A percentile compares a stretch with the other conserved stretches of the same genome.
Conservation (phyloP, 441 rosid genomes). For the Adansonia grandidieri region DNA sequence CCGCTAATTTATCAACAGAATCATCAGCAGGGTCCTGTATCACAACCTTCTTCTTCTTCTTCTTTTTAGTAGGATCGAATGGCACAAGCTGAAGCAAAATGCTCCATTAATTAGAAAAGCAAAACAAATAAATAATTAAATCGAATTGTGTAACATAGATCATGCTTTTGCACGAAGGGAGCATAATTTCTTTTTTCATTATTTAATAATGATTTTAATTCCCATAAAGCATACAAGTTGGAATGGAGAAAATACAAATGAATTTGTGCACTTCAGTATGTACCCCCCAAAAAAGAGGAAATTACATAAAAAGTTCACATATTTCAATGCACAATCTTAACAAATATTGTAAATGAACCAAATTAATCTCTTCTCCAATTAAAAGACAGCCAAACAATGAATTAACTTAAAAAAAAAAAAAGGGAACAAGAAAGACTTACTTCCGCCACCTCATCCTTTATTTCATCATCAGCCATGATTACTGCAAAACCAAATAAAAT, state of each 20-base stretch:
- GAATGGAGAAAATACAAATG: too few relatives aligned
- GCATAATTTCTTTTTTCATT: background rate
- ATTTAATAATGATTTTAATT: too few relatives aligned
- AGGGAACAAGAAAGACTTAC: constrained; percentile 15
- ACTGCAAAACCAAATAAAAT: background rate
- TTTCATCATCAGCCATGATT: constrained; percentile 57
- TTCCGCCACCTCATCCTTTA: constrained; percentile 63
- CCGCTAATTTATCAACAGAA: constrained; percentile 37
- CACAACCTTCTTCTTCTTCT: constrained; percentile 52
- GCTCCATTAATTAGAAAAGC: background rate
- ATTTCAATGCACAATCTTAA: too few relatives aligned
- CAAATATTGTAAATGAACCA: background rate
- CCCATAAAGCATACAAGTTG: background rate
- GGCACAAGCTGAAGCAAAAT: constrained; percentile 29
- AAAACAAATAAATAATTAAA: too few relatives aligned
- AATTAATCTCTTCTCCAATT: background rate
- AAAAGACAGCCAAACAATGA: background rate
- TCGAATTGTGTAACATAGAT: background rate
- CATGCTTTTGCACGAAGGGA: background rate
- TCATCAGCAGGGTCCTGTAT: constrained; percentile 43
- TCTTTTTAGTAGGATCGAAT: constrained; percentile 54
- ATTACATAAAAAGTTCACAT: too few relatives aligned
- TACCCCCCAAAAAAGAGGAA: too few relatives aligned
- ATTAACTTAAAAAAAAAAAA: too few relatives aligned
- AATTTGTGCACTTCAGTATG: too few relatives aligned